Evolutionary conservation across 306 rosid genomes (phyloP), one percentile per base, ranked within the genome.

Genomic region (Vicia villosa): DNA sequence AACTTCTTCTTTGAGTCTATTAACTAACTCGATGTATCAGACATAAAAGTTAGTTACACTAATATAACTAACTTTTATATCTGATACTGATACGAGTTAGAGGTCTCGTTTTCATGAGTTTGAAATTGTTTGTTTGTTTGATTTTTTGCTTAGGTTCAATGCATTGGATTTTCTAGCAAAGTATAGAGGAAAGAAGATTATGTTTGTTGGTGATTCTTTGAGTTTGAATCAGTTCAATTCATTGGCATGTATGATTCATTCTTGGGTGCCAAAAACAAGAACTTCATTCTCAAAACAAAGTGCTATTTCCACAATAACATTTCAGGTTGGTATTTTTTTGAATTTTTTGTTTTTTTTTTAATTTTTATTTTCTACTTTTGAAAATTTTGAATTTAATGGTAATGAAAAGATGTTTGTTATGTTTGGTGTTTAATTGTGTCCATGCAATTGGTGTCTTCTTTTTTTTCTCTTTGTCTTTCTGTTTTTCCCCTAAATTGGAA

Each of bases 141-240:
- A n/a, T n/a, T 8, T 20, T 17, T 4, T 21, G 38, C n/a, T 54
- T 78, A 94, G 99, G 92, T 94, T 94, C 69, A 87, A 88, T 59
- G 97, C 87, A 55, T 62, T 84, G 76, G 54, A 70, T 75, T 87
- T 94, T 55, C 66, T 94, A 66, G 75, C 47, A 57, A 89, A 84
- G 69, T 94, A 93, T 84, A 87, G 91, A 28, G 95, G 95, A 42
- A 91, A 94, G 86, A 94, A 87, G 85, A 91, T 94, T 8, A 94
- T 91, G 99, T 94, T 94, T 45, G 97, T 94, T 0, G 99, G 99
- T 3, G 99, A 94, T 52, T 94, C 99, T 1, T 51, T 91, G 86
- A 91, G 99, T 68, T 68, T 81, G 74, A 94, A 94, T 73, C 99
- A 94, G 70, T 94, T 92, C 84, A 83, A 83, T 52, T 94, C 99